Evolutionary conservation across 192 early-diverging fungal species (phyloP).

Genomic region (Lunasporangiospora selenospora): DNA sequence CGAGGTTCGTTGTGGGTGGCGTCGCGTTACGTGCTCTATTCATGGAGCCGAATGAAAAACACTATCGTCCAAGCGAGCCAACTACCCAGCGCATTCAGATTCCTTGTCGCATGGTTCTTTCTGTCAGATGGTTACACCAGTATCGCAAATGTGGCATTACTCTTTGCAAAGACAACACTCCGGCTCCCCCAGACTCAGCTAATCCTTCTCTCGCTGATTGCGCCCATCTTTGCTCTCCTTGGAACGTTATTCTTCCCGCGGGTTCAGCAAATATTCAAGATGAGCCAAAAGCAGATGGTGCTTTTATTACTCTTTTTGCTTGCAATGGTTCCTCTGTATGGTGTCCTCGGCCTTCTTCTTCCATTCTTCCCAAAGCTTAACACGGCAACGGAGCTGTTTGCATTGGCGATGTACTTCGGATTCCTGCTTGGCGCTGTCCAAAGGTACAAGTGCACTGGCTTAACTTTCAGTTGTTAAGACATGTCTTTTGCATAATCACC

Average conservation of each 20-base stretch:
- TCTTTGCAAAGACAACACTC: constrained; percentile 66
- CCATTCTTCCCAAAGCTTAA: constrained; percentile 39
- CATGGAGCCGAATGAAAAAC: constrained; percentile 47
- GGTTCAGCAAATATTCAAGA: constrained; percentile 46
- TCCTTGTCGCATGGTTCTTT: constrained; percentile 70
- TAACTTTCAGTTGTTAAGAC: too few relatives aligned
- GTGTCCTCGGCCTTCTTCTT: constrained; percentile 43
- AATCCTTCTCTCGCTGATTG: constrained; percentile 58
- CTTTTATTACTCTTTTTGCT: constrained; percentile 47
- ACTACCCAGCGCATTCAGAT: constrained; percentile 59
- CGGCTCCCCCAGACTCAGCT: constrained; percentile 51
- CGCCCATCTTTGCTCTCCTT: constrained; percentile 57
- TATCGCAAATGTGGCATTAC: constrained; percentile 58
- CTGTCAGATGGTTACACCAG: constrained; percentile 68
- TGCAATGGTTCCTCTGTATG: constrained; percentile 50
- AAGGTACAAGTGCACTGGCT: too few relatives aligned
- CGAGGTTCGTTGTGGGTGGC: constrained; percentile 28
- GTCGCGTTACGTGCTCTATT: constrained; percentile 39
- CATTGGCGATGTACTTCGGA: constrained; percentile 48
- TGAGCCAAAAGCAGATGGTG: constrained; percentile 47
- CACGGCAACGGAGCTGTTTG: constrained; percentile 37
- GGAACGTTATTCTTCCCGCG: constrained; percentile 58
- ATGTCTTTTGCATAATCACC: too few relatives aligned
- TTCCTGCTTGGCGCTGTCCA: constrained; percentile 49
- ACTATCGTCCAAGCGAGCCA: constrained; percentile 54